Evolutionary conservation across 176 grass and related monocot genomes (phyloP).

Genomic region (Aegilops longissima): DNA sequence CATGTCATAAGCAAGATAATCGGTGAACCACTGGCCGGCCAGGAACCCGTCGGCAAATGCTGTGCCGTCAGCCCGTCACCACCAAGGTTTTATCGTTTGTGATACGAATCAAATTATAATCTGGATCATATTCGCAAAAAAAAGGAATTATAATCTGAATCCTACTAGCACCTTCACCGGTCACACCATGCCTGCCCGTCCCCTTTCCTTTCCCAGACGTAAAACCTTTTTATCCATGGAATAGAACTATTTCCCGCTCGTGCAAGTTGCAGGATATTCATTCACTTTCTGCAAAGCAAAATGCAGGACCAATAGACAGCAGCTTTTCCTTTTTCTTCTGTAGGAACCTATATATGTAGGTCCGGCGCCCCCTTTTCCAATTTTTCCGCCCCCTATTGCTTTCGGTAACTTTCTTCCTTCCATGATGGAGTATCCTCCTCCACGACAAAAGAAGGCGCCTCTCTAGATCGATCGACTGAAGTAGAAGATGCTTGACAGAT

Average conservation of each 20-base stretch:
- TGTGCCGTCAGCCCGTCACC: neutral
- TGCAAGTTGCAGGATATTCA: conserved; percentile 19
- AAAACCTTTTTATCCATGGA: neutral
- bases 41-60: neutral
- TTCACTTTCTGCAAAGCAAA: neutral
- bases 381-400: neutral
- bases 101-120: neutral
- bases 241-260: neutral
- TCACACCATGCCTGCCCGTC: neutral
- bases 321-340: neutral
- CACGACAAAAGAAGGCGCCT: neutral
- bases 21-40: neutral
- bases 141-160: neutral
- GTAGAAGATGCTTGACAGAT: neutral
- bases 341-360: neutral
- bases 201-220: neutral
- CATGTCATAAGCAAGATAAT: neutral
- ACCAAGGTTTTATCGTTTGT: neutral
- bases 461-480: neutral
- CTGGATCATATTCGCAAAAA: too few relatives aligned
- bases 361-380: neutral
- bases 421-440: neutral
- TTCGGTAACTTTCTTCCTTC: conserved; percentile 14
- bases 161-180: neutral
- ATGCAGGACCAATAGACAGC: neutral